phyloP scores from a whole-genome alignment of 2,329 filamentous ascomycete genomes.

The Grosmannia serpens region DNA sequence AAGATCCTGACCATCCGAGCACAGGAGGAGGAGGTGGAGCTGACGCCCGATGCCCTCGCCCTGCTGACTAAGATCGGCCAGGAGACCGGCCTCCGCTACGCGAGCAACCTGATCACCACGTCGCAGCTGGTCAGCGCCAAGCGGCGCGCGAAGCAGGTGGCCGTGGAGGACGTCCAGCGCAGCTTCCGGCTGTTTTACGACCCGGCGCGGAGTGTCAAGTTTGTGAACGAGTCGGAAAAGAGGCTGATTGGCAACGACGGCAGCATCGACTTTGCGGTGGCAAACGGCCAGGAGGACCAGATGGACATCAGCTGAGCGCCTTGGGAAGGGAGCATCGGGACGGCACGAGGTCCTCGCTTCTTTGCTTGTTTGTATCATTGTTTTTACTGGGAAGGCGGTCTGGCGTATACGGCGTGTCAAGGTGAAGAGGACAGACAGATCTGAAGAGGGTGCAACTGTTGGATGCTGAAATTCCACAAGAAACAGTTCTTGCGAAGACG shows the following conservation, averaged over 20 bases:
- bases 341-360: neutral
- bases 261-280: slow-evolving; percentile 55
- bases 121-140: slow-evolving; percentile 81
- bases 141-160: slow-evolving; percentile 72
- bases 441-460: neutral
- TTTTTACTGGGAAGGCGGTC: neutral
- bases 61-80: slow-evolving; percentile 91
- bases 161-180: slow-evolving; percentile 79
- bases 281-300: slow-evolving; percentile 38
- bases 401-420: neutral
- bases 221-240: slow-evolving; percentile 83
- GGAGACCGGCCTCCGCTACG: slow-evolving; percentile 85
- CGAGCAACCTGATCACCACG: slow-evolving; percentile 95
- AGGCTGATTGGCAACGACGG: slow-evolving; percentile 84
- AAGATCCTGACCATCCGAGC: slow-evolving; percentile 89
- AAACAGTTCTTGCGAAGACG: too few relatives aligned
- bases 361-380: neutral
- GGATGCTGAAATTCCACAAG: neutral
- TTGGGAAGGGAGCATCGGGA: neutral
- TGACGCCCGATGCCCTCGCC: slow-evolving; percentile 80
- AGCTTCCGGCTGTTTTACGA: slow-evolving; percentile 95
- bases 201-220: slow-evolving; percentile 74
- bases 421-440: neutral
- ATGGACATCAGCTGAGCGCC: slow-evolving; percentile 20
- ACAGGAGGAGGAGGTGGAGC: slow-evolving; percentile 89